These are phyloP conservation scores for Lyophyllum atratum DNA, from an alignment of 768 basidiomycete genomes.

Conservation along the genomic window DNA sequence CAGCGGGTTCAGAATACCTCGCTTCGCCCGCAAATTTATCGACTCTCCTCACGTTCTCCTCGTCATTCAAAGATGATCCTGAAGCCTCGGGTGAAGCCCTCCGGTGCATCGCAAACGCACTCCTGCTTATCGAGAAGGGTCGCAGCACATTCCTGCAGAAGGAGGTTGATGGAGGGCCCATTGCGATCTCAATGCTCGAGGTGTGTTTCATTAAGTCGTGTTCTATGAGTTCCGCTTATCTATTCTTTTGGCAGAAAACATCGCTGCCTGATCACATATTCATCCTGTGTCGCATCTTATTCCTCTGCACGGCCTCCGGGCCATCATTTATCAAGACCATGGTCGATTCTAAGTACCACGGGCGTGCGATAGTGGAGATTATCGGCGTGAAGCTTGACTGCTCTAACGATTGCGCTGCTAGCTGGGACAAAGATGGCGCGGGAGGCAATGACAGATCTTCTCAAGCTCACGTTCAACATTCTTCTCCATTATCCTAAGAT, in stretches of 20 bases:
- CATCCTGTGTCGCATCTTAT: constrained; percentile 75
- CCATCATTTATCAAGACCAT: constrained; percentile 55
- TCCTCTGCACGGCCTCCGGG: constrained; percentile 64
- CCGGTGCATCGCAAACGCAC: constrained; percentile 76
- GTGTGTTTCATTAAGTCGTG: constrained; percentile 33
- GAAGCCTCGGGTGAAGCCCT: constrained; percentile 72
- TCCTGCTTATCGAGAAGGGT: constrained; percentile 67
- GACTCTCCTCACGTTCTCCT: constrained; percentile 52
- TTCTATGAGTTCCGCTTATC: not conserved
- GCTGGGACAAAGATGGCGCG: constrained; percentile 54
- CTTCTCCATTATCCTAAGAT: constrained; percentile 78
- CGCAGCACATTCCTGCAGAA: constrained; percentile 56
- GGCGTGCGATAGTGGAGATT: constrained; percentile 62
- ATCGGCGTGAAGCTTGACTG: constrained; percentile 62
- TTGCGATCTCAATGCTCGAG: constrained; percentile 58
- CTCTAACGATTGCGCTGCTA: constrained; percentile 49
- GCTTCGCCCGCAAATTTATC: constrained; percentile 56
- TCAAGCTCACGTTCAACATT: constrained; percentile 86
- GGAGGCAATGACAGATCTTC: constrained; percentile 79
- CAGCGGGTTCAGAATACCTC: constrained; percentile 65
- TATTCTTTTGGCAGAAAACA: constrained; percentile 52
- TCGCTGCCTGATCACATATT: constrained; percentile 65
- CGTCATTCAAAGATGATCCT: constrained; percentile 53
- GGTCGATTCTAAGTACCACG: constrained; percentile 63
- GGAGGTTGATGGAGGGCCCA: constrained; percentile 65